Evolutionary conservation across 1,284 basidiomycete genomes (phyloP).

Genomic region (Psilocybe mexicana): DNA sequence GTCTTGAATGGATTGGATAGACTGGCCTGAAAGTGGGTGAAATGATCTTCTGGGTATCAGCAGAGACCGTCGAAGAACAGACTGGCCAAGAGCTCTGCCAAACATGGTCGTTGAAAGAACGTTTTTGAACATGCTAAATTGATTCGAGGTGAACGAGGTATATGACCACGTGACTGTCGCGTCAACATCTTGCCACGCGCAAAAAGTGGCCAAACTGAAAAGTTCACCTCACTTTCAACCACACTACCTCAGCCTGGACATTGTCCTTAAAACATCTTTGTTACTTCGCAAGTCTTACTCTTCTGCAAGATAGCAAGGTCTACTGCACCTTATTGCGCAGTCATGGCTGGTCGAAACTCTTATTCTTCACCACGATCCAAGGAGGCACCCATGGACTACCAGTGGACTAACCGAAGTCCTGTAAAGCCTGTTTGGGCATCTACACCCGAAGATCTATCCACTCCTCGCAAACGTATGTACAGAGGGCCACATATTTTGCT

Average conservation of each 20-base stretch:
- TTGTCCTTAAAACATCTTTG: neutral
- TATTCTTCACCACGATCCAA: constrained; percentile 47
- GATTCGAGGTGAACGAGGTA: neutral
- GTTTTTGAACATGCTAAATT: constrained; percentile 5
- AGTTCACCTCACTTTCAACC: neutral
- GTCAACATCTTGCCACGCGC: constrained; percentile 29
- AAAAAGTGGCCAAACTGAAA: neutral
- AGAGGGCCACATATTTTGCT: constrained; percentile 12
- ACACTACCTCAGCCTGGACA: neutral
- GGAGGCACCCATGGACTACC: constrained; percentile 82
- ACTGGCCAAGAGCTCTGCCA: constrained; percentile 11
- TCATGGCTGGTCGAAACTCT: constrained; percentile 29
- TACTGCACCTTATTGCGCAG: neutral
- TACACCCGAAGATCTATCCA: constrained; percentile 41
- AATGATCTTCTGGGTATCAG: constrained; percentile 30
- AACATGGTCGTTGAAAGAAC: constrained; percentile 18
- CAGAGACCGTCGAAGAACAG: constrained; percentile 11
- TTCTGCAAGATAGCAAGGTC: neutral
- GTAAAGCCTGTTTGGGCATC: constrained; percentile 60
- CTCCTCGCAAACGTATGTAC: constrained; percentile 65
- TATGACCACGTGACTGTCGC: constrained; percentile 33
- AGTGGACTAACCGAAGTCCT: constrained; percentile 46
- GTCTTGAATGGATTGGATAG: constrained; percentile 31
- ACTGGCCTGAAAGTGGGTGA: constrained; percentile 48
- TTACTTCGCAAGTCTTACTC: too few relatives aligned